phyloP scores from a whole-genome alignment of 305 asterid species.

The Fraxinus latifolia region DNA sequence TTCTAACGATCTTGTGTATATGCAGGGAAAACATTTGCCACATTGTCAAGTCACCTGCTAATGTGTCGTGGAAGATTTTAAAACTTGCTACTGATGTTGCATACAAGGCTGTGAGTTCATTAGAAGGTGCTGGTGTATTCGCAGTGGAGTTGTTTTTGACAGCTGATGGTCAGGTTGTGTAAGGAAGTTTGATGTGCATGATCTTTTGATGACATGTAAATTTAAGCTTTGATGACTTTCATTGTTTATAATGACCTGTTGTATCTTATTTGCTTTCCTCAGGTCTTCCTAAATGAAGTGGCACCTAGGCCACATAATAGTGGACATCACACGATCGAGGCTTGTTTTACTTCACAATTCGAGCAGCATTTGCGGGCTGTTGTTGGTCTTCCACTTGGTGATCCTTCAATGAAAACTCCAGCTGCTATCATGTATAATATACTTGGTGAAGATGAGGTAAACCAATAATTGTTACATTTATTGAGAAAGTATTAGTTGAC shows the following conservation, averaged over 20 bases:
- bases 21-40: constrained; percentile 89
- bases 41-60: constrained; percentile 90
- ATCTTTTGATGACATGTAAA: constrained; percentile 9
- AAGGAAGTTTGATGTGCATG: constrained; percentile 16
- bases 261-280: constrained; percentile 27
- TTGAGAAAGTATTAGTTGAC: neutral
- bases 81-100: constrained; percentile 91
- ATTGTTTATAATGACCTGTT: constrained; percentile 13
- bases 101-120: constrained; percentile 66
- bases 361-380: constrained; percentile 97
- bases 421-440: constrained; percentile 88
- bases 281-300: constrained; percentile 91
- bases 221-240: neutral
- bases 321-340: constrained; percentile 91
- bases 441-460: constrained; percentile 91
- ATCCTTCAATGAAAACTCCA: constrained; percentile 83
- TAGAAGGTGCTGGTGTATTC: constrained; percentile 94
- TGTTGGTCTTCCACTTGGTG: constrained; percentile 92
- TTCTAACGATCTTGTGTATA: constrained; percentile 4
- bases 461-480: neutral
- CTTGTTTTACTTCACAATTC: constrained; percentile 83
- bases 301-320: constrained; percentile 99
- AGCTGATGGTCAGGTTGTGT: constrained; percentile 74
- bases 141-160: constrained; percentile 94
- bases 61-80: constrained; percentile 65